Conservation (phyloP, 2,329 filamentous ascomycete species). For the Alternaria angustiovoidea region DNA sequence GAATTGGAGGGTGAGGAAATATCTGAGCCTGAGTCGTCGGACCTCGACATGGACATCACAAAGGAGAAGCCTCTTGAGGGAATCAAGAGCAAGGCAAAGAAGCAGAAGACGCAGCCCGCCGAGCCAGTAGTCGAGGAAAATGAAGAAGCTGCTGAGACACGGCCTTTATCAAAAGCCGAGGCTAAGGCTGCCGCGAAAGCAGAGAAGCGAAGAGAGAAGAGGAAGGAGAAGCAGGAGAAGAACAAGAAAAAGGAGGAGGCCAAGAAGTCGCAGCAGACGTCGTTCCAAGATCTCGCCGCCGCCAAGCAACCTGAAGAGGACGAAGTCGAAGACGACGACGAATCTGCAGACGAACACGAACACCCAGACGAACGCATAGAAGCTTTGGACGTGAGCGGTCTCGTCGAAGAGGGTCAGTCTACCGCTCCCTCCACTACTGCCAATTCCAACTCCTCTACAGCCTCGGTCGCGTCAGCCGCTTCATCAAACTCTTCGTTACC, state of each 20-base stretch:
- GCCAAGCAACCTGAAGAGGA: constrained; percentile 36
- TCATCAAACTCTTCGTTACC: constrained; percentile 60
- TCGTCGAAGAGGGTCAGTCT: constrained; percentile 48
- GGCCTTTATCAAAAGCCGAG: constrained; percentile 48
- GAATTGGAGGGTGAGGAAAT: constrained; percentile 68
- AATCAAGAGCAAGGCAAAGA: constrained; percentile 52
- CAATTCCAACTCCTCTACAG: constrained; percentile 51
- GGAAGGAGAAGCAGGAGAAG: constrained; percentile 56
- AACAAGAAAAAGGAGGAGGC: constrained; percentile 49
- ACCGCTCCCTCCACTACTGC: constrained; percentile 43
- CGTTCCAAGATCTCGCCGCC: constrained; percentile 39
- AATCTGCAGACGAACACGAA: constrained; percentile 32
- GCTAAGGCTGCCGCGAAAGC: constrained; percentile 53
- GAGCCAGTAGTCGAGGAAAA: constrained; percentile 38
- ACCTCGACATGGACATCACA: constrained; percentile 46
- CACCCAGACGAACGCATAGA: constrained; percentile 44
- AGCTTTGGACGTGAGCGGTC: constrained; percentile 47
- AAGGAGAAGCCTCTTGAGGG: constrained; percentile 51
- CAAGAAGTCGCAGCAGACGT: constrained; percentile 40
- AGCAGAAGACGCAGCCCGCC: constrained; percentile 51
- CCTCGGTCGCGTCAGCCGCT: constrained; percentile 52
- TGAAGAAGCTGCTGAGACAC: constrained; percentile 52
- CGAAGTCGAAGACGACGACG: constrained; percentile 30
- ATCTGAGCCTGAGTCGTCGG: constrained; percentile 41
- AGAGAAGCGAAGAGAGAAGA: constrained; percentile 56